Conservation (phyloP, 2,329 filamentous ascomycete genomes). For the Didymella lethalis region DNA sequence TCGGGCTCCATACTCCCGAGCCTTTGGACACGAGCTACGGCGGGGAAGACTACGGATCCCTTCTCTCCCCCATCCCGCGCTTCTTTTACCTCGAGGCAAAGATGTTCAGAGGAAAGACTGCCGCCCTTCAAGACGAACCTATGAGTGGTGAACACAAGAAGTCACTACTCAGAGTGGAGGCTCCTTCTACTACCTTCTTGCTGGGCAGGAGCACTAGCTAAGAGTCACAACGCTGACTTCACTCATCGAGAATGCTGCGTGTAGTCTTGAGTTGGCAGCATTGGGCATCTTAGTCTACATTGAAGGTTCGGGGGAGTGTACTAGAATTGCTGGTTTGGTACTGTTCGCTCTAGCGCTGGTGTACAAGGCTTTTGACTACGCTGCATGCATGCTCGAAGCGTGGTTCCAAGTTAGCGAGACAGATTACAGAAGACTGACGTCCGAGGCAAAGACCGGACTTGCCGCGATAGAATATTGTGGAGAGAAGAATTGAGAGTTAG, state of each 20-base stretch:
- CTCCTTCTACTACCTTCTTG: background rate
- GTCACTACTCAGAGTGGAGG: background rate
- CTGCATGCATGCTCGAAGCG: background rate
- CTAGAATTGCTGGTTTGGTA: background rate
- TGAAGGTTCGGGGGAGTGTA: background rate
- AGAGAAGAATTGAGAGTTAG: background rate
- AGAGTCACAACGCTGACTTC: background rate
- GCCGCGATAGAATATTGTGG: background rate
- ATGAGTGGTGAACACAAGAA: background rate
- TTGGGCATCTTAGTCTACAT: background rate
- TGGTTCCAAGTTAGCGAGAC: constrained; percentile 10
- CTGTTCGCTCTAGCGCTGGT: background rate
- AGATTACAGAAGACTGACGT: constrained; percentile 1
- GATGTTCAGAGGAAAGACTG: background rate
- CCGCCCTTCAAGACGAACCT: background rate
- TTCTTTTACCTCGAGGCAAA: background rate
- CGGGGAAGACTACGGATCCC: background rate
- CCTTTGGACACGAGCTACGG: background rate
- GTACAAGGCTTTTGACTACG: background rate
- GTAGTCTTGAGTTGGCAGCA: background rate
- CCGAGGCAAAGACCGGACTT: background rate
- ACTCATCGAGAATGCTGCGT: background rate
- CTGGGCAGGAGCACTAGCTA: background rate
- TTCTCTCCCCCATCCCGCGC: background rate
- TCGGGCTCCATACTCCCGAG: background rate